Base-by-base conservation (phyloP, 78 protist genomes). In the Goniomonas avonlea region DNA sequence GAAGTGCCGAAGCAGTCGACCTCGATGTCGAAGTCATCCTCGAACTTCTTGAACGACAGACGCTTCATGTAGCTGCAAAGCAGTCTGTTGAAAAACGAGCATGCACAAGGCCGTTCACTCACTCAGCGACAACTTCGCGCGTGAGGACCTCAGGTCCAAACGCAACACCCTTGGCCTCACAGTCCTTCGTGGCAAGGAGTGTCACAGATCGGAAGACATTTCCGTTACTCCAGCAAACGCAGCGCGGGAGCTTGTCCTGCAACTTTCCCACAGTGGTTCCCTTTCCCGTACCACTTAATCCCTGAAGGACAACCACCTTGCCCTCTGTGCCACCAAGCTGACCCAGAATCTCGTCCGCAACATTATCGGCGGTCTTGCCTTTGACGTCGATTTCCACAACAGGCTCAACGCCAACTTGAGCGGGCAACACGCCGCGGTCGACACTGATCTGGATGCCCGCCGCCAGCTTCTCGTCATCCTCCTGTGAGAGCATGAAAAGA, bases 131-230 rank as follows among this genome's bases (percentile, higher is more conserved):
- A 37, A 4, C 31, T 5, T 35, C 59, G 20, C 56, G 21, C 5
- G 48, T 7, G 13, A 60, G 73, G 31, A 15, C 40, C 48, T 31
- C 29, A 5, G 29, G 59, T 11, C 15, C n/a, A 3, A 60, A 23
- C 43, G 40, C 43, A 5, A n/a, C 9, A 8, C 34, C 34, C 3
- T 17, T 25, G 31, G 11, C 9, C 34, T 25, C 34, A 34, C 34
- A 25, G 63, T 55, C 31, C 31, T 17, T 27, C 7, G 63, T 2
- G 21, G 81, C 71, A 34, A 77, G 81, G 29, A 77, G 73, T 45
- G 81, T 77, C 37, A 77, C 61, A 8, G 70, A 31, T 1, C 81
- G 68, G 45, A 77, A 77, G 61, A 77, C 65, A n/a, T 77, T 77
- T 37, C 81, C 81, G 56, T 77, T 77, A 29, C 75, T 59, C 81